Evolutionary conservation across 352 stramenopile species (phyloP).

Genomic region (Globisporangium recalcitrans): DNA sequence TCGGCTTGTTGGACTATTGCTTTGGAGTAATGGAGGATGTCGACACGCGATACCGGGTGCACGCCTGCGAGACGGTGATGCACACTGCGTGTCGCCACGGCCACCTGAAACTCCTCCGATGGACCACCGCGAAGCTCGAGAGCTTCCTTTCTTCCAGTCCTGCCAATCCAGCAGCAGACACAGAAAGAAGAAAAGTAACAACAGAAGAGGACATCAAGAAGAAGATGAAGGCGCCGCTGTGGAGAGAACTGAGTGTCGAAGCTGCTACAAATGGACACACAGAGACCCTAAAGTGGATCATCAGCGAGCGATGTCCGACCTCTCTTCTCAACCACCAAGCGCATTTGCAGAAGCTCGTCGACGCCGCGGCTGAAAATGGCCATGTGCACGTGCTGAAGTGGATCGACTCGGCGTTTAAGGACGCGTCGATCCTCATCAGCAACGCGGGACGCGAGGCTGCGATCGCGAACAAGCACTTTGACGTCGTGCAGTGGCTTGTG

Average conservation of each 20-base stretch:
- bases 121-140: slow-evolving; percentile 16
- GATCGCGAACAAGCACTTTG: slow-evolving; percentile 28
- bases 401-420: slow-evolving; percentile 12
- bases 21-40: slow-evolving; percentile 21
- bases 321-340: slow-evolving; percentile 14
- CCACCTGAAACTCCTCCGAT: slow-evolving; percentile 30
- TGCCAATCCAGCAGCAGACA: background rate
- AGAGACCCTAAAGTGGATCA: slow-evolving; percentile 36
- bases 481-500: slow-evolving; percentile 33
- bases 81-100: slow-evolving; percentile 27
- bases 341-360: slow-evolving; percentile 17
- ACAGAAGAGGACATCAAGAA: background rate
- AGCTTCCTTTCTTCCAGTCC: background rate
- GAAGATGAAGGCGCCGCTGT: background rate
- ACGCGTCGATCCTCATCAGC: background rate
- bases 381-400: slow-evolving; percentile 31
- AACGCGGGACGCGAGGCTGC: slow-evolving; percentile 16
- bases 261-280: slow-evolving; percentile 24
- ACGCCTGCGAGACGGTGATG: slow-evolving; percentile 28
- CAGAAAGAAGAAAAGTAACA: background rate
- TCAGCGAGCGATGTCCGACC: slow-evolving; percentile 28
- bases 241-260: background rate
- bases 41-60: slow-evolving; percentile 20
- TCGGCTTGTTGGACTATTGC: slow-evolving; percentile 24
- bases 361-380: slow-evolving; percentile 25